Percentiles rank a stretch among this genome's conserved stretches.
These are phyloP conservation scores for Parmelia sp. DNA, from an alignment of 495 filamentous ascomycete genomes.

Conservation along the genomic window DNA sequence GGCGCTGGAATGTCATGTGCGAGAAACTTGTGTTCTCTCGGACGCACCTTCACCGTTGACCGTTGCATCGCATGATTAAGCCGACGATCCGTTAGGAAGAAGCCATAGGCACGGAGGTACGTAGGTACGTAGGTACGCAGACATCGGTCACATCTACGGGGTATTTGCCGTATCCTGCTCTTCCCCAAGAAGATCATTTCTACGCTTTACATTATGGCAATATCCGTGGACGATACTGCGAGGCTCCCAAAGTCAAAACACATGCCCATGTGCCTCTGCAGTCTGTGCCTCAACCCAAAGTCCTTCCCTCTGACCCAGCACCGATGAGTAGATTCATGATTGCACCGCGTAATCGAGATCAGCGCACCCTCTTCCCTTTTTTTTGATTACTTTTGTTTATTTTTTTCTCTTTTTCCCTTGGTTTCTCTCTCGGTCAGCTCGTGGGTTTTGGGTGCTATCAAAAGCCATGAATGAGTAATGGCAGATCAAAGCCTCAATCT, in stretches of 20 bases:
- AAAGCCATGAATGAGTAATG: not conserved
- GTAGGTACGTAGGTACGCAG: not conserved
- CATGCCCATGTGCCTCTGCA: not conserved
- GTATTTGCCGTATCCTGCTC: not conserved
- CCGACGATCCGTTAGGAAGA: not conserved
- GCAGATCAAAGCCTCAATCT: slow-evolving; percentile 13
- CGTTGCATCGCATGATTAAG: not conserved
- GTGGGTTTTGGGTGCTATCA: not conserved
- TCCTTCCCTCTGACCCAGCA: not conserved
- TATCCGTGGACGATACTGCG: not conserved
- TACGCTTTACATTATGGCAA: not conserved
- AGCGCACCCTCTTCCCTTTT: not conserved
- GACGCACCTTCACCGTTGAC: not conserved
- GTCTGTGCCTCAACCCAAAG: not conserved
- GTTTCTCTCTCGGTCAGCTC: not conserved
- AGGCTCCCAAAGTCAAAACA: not conserved
- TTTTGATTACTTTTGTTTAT: no score
- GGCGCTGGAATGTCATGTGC: not conserved
- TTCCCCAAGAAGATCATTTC: not conserved
- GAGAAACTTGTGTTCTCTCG: not conserved
- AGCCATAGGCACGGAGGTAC: not conserved
- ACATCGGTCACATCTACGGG: not conserved
- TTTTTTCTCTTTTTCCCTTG: no score
- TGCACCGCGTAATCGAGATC: slow-evolving; percentile 6
- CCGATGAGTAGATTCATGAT: not conserved